Base-by-base conservation (phyloP, 306 rosid species). In the Castanospermum australe region DNA sequence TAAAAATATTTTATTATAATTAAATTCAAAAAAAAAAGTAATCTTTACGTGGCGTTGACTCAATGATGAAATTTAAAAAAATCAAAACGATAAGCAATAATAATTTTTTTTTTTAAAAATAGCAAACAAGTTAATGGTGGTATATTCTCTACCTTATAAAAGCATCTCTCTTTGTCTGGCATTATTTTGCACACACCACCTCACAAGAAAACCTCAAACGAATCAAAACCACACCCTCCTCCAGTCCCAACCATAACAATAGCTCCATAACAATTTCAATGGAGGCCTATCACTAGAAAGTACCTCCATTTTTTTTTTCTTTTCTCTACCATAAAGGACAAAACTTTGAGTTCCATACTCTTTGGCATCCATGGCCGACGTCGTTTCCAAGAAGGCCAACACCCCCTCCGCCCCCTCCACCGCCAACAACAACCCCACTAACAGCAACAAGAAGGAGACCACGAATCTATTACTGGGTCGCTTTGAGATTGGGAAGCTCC, bases 401-500 rank as follows among this genome's bases (percentile, higher is more conserved):
- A 59, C 39, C 20, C n/a, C n/a, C n/a, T n/a, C n/a, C n/a, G n/a
- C n/a, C n/a, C n/a, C n/a, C n/a, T n/a, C n/a, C 39, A 59, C 39
- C 20, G 2, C 4, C n/a, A 13, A 21, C 39, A 59, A 30, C 20
- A 55, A 44, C 3, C 28, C 44, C 68, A 73, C 9, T 5, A 4
- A 20, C 33, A 63, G 18, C 60, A 68, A 2, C 69, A 90, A 87
- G 84, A 88, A 87, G 73, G 89, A 87, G 0, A 47, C 69, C 30
- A 72, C 83, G 9, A 84, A 67, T 5, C 90, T 84, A 0, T 84
- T 94, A 6, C 71, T 94, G 11, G 97, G 94, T 4, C 94, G 97
- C 0, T 94, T 75, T 51, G 98, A 94, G 79, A 84, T 90, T 38
- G 98, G 98, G 0, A 94, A 92, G 73, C 90, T 94, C 5, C 91